Evolutionary conservation across 345 rosid species (phyloP).

Genomic region (Rubroshorea leprosula): DNA sequence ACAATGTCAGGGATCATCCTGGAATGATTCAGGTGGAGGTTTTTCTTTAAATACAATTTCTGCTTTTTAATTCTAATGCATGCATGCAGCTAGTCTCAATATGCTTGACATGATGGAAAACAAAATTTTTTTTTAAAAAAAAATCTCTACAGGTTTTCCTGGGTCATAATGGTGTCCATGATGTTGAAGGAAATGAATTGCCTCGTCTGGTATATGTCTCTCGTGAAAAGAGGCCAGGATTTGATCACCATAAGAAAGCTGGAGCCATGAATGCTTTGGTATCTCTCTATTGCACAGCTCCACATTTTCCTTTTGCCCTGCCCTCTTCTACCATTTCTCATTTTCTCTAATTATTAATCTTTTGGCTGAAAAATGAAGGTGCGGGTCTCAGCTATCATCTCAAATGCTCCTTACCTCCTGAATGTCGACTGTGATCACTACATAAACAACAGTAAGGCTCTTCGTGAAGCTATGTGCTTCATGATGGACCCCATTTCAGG

Average conservation of each 20-base stretch:
- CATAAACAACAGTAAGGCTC: slow-evolving; percentile 76
- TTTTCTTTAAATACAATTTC: slow-evolving; percentile 5
- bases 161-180: slow-evolving; percentile 65
- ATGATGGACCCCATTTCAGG: slow-evolving; percentile 85
- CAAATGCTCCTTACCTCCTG: slow-evolving; percentile 75
- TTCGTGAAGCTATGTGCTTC: slow-evolving; percentile 83
- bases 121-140: background rate
- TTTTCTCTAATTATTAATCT: slow-evolving; percentile 10
- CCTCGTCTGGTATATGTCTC: slow-evolving; percentile 82
- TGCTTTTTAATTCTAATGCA: slow-evolving; percentile 5
- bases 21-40: slow-evolving; percentile 84
- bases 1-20: slow-evolving; percentile 85
- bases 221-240: slow-evolving; percentile 94
- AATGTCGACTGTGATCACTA: slow-evolving; percentile 88
- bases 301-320: background rate
- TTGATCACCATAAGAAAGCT: slow-evolving; percentile 90
- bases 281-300: slow-evolving; percentile 11
- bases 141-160: slow-evolving; percentile 67
- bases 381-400: slow-evolving; percentile 63
- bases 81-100: background rate
- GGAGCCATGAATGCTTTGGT: slow-evolving; percentile 96
- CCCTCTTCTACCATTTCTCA: background rate
- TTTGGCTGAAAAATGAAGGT: slow-evolving; percentile 33
- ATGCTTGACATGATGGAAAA: background rate
- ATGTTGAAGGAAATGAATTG: slow-evolving; percentile 67